Evolutionary conservation across 345 rosid species (phyloP).

Genomic region (Boechera retrofracta): DNA sequence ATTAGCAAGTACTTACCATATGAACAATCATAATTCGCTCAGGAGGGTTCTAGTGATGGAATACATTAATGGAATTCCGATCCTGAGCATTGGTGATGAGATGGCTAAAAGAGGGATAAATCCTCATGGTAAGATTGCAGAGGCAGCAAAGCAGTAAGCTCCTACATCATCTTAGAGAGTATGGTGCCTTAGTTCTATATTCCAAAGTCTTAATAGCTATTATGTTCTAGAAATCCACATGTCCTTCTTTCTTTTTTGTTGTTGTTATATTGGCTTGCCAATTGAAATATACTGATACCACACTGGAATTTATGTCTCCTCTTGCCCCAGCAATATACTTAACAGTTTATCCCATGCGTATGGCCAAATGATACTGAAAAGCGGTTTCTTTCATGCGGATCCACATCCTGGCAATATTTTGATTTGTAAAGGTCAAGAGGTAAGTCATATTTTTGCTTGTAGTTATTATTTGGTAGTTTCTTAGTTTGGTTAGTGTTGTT

Average conservation of each 20-base stretch:
- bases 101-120: conserved; percentile 90
- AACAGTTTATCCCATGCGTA: conserved; percentile 80
- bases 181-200: conserved; percentile 35
- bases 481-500: conserved; percentile 8
- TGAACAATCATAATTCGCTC: conserved; percentile 22
- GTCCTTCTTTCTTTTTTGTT: background rate
- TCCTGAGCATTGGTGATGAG: conserved; percentile 86
- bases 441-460: conserved; percentile 48
- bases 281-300: conserved; percentile 30
- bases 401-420: conserved; percentile 97
- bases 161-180: conserved; percentile 54
- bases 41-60: conserved; percentile 93
- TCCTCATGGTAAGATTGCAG: conserved; percentile 83
- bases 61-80: conserved; percentile 88
- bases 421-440: conserved; percentile 92
- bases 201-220: conserved; percentile 21
- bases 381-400: conserved; percentile 97
- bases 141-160: conserved; percentile 93
- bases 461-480: conserved; percentile 3
- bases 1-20: conserved; percentile 22
- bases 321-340: conserved; percentile 70
- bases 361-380: conserved; percentile 96
- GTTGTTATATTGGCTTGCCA: background rate
- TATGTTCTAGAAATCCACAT: conserved; percentile 21
- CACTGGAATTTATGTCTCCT: conserved; percentile 13